A percentile compares a stretch with the other conserved stretches of the same genome.
Evolutionary conservation across 805 yeast genomes (phyloP).

Genomic region (Vanderwaltozyma verrucispora): DNA sequence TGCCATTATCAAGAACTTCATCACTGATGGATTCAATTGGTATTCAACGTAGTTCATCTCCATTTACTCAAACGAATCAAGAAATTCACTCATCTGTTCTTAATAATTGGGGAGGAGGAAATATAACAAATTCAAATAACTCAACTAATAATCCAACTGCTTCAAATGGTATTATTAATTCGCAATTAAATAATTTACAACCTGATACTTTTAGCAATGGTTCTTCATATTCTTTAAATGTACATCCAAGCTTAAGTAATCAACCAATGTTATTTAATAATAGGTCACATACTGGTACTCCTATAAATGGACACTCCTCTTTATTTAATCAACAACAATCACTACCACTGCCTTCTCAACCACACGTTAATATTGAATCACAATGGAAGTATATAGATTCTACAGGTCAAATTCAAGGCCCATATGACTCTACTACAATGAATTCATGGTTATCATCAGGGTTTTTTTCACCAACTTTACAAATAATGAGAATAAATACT

Average conservation of each 20-base stretch:
- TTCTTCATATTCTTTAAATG: background rate
- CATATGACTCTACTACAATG: constrained; percentile 67
- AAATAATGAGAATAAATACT: constrained; percentile 39
- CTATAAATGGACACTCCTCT: background rate
- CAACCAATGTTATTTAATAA: background rate
- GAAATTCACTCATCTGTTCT: background rate
- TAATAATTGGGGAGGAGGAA: background rate
- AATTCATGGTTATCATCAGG: constrained; percentile 65
- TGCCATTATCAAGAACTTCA: constrained; percentile 12
- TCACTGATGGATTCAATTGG: constrained; percentile 22
- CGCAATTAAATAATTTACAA: background rate
- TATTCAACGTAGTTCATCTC: constrained; percentile 18
- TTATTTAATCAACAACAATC: background rate
- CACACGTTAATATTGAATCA: constrained; percentile 25
- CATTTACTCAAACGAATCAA: constrained; percentile 6
- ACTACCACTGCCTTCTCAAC: background rate
- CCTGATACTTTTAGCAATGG: background rate
- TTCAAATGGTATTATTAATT: background rate
- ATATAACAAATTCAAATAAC: background rate
- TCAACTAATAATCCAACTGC: too few relatives aligned
- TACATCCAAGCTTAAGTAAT: background rate
- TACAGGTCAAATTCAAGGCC: constrained; percentile 69
- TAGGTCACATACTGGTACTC: background rate
- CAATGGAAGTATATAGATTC: constrained; percentile 73
- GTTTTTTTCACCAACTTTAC: constrained; percentile 48